Conservation (phyloP, 805 yeast genomes). For the Metschnikowia sp. region DNA sequence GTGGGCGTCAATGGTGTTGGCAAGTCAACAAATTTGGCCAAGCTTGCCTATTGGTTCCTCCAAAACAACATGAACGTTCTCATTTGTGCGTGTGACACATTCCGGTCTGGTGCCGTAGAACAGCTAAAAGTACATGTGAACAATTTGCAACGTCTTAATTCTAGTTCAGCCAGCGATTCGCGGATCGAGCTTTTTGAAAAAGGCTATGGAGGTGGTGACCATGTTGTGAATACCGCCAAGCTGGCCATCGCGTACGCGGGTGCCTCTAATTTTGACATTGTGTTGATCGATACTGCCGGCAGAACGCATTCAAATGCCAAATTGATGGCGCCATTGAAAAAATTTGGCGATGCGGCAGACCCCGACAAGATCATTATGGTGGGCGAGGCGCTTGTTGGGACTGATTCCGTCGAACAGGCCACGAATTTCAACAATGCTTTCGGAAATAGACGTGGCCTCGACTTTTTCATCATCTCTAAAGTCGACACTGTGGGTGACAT, state of each 20-base stretch:
- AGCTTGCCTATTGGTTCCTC: slow-evolving; percentile 90
- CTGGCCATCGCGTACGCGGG: slow-evolving; percentile 82
- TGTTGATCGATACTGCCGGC: slow-evolving; percentile 95
- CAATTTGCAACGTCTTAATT: slow-evolving; percentile 67
- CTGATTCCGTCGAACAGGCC: slow-evolving; percentile 95
- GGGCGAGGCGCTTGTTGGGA: slow-evolving; percentile 96
- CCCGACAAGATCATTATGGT: slow-evolving; percentile 98
- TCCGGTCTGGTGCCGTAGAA: slow-evolving; percentile 98
- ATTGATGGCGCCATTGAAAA: slow-evolving; percentile 91
- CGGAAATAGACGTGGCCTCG: slow-evolving; percentile 75
- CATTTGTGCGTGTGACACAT: slow-evolving; percentile 96
- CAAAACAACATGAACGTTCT: slow-evolving; percentile 85
- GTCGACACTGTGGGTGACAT: slow-evolving; percentile 97
- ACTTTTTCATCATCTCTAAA: slow-evolving; percentile 88
- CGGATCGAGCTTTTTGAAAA: slow-evolving; percentile 82
- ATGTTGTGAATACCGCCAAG: slow-evolving; percentile 88
- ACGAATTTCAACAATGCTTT: slow-evolving; percentile 89
- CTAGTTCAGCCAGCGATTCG: slow-evolving; percentile 34
- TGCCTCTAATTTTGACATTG: slow-evolving; percentile 71
- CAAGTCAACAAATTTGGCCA: slow-evolving; percentile 91
- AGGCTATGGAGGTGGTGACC: slow-evolving; percentile 95
- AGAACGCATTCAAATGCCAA: slow-evolving; percentile 93
- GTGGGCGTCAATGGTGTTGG: slow-evolving; percentile 99
- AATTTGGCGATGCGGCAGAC: slow-evolving; percentile 91
- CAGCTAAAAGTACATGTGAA: slow-evolving; percentile 92